Evolutionary conservation across 2,329 filamentous ascomycete species (phyloP).

Genomic region (Incumbomyces delicatus): DNA sequence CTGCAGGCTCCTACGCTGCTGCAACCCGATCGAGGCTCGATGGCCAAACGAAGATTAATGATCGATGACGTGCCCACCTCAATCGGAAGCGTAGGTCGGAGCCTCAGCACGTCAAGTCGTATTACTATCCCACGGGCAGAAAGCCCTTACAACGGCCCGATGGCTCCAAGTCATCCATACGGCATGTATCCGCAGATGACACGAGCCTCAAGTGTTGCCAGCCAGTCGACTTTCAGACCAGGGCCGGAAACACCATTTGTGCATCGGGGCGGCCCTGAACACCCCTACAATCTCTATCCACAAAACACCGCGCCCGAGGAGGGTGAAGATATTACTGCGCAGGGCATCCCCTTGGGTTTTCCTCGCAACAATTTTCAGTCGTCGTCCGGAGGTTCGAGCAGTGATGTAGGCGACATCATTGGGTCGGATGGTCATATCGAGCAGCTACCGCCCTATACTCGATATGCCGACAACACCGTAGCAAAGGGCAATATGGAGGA

Average conservation of each 20-base stretch:
- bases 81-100: constrained; percentile 29
- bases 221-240: constrained; percentile 56
- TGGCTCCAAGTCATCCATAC: constrained; percentile 73
- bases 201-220: constrained; percentile 57
- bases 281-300: constrained; percentile 78
- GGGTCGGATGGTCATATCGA: constrained; percentile 83
- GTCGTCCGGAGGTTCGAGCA: constrained; percentile 65
- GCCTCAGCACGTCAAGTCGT: constrained; percentile 35
- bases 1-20: constrained; percentile 20
- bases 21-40: constrained; percentile 3
- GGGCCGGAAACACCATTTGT: constrained; percentile 47
- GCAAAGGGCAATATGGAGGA: constrained; percentile 38
- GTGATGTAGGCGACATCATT: constrained; percentile 78
- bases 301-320: constrained; percentile 61
- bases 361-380: constrained; percentile 57
- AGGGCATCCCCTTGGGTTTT: constrained; percentile 58
- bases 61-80: constrained; percentile 24
- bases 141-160: constrained; percentile 59
- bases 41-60: constrained; percentile 9
- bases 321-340: constrained; percentile 27
- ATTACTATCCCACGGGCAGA: constrained; percentile 41
- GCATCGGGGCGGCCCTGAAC: constrained; percentile 56
- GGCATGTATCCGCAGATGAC: constrained; percentile 66
- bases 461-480: constrained; percentile 70
- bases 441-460: constrained; percentile 80